Evolutionary conservation across 208 protist species (phyloP), one percentile per base, ranked within the genome.

Genomic region (Sergeia podlipaevii): DNA sequence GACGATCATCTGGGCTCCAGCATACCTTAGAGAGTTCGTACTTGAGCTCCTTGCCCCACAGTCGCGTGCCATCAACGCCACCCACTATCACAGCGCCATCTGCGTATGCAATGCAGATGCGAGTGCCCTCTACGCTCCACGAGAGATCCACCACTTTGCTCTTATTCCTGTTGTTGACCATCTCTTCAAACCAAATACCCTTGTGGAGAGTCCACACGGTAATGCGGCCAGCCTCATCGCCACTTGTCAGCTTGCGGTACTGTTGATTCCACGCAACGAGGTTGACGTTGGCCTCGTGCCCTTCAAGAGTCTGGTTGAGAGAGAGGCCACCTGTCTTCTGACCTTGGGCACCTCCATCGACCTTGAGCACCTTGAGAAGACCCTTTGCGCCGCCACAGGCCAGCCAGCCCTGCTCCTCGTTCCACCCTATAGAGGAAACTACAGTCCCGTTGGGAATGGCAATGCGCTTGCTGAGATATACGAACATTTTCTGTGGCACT

Each of bases 81-180:
- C 97, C 97, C 20, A 99, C 93, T 64, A 98, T 98, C 8, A 98
- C 92, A 8, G 89, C 90, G 32, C 96, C 96, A 61, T 98, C 97
- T 45, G 96, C 95, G 74, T 99, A 99, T 20, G 91, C 80, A 56
- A 99, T 98, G 76, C 96, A 98, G 34, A 99, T 97, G 42, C 95
- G 91, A 46, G 95, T 85, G 7, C 97, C 96, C 18, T 97, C 78
- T 3, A 68, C 34, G 44, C 79, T 97, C 97, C 97, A 99, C 38
- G 74, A 48, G 55, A 99, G 82, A 58, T 98, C 95, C 10, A 77
- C 61, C 17, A 99, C 97, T 24, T 85, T 80, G 49, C 75, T 89
- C 55, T 96, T 91, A 66, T 98, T 96, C 28, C 97, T 70, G 71
- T 98, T 97, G 74, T 99, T 99, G 26, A 98, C 94, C 97, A 99